Conservation (phyloP, 441 rosid genomes). For the Biscutella laevigata region DNA sequence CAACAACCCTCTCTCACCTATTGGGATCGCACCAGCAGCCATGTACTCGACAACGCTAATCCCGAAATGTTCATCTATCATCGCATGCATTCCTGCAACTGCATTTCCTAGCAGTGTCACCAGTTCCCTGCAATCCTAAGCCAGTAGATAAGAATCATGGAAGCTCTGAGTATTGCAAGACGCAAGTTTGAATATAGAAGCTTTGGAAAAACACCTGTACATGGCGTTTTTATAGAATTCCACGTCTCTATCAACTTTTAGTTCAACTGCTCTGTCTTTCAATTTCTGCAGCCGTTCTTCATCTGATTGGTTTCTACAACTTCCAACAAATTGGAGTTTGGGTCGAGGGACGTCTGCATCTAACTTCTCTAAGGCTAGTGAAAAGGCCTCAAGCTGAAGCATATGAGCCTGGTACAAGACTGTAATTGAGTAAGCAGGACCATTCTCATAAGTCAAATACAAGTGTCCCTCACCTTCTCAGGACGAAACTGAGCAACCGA, state of each 20-base stretch:
- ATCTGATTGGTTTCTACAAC: slow-evolving; percentile 76
- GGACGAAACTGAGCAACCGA: slow-evolving; percentile 97
- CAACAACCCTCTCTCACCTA: slow-evolving; percentile 35
- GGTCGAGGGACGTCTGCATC: slow-evolving; percentile 49
- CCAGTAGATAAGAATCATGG: not conserved
- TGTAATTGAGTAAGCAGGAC: slow-evolving; percentile 21
- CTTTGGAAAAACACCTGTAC: slow-evolving; percentile 48
- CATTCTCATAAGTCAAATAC: slow-evolving; percentile 27
- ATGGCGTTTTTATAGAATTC: slow-evolving; percentile 61
- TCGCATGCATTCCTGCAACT: slow-evolving; percentile 72
- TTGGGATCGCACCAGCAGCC: slow-evolving; percentile 94
- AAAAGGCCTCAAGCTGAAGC: slow-evolving; percentile 85
- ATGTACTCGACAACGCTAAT: slow-evolving; percentile 86
- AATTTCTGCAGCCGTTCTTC: slow-evolving; percentile 68
- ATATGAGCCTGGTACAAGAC: slow-evolving; percentile 61
- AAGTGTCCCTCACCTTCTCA: slow-evolving; percentile 76
- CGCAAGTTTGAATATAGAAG: not conserved
- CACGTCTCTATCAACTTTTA: slow-evolving; percentile 52
- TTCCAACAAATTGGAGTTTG: slow-evolving; percentile 83
- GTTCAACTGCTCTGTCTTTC: slow-evolving; percentile 61
- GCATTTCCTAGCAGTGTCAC: slow-evolving; percentile 60
- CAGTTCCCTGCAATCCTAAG: slow-evolving; percentile 50
- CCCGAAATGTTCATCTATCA: slow-evolving; percentile 90
- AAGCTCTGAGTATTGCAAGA: slow-evolving; percentile 4
- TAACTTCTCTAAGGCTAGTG: slow-evolving; percentile 46